Evolutionary conservation across 176 grass and related monocot genomes (phyloP).

Genomic region (Musa troglodytarum): DNA sequence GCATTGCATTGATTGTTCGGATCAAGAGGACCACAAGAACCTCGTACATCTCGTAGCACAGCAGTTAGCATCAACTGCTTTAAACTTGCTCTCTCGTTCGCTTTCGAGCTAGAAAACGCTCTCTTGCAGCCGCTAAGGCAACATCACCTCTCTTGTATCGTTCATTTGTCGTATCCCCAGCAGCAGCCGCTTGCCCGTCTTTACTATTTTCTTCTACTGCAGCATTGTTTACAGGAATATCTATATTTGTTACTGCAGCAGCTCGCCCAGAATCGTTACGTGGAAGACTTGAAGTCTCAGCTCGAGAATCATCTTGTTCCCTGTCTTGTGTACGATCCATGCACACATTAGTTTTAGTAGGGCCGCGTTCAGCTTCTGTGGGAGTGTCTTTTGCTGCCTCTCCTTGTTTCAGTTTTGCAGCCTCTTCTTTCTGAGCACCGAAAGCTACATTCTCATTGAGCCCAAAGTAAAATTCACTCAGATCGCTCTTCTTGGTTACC

Average conservation of each 20-base stretch:
- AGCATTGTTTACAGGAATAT: constrained; percentile 22
- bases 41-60: neutral
- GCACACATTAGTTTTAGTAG: constrained; percentile 25
- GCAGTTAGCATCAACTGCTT: neutral
- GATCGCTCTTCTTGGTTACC: constrained; percentile 94
- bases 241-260: constrained; percentile 9
- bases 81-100: constrained; percentile 44
- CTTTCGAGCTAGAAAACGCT: constrained; percentile 70
- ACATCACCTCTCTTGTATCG: constrained; percentile 71
- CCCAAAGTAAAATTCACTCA: constrained; percentile 92
- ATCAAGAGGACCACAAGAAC: neutral
- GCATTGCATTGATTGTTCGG: too few species aligned
- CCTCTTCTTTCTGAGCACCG: constrained; percentile 36
- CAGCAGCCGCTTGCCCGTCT: constrained; percentile 5
- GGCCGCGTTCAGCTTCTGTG: constrained; percentile 28
- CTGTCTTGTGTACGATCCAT: constrained; percentile 19
- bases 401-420: constrained; percentile 23
- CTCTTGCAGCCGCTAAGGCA: constrained; percentile 59
- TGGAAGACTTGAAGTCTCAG: constrained; percentile 26
- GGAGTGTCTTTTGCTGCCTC: constrained; percentile 21
- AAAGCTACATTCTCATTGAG: constrained; percentile 86
- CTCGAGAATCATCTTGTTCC: constrained; percentile 35
- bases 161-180: constrained; percentile 3
- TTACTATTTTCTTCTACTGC: constrained; percentile 7
- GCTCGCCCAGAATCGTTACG: constrained; percentile 22